phyloP scores from a whole-genome alignment of 2,329 filamentous ascomycete genomes.

The Talaromyces albobiverticillius region DNA sequence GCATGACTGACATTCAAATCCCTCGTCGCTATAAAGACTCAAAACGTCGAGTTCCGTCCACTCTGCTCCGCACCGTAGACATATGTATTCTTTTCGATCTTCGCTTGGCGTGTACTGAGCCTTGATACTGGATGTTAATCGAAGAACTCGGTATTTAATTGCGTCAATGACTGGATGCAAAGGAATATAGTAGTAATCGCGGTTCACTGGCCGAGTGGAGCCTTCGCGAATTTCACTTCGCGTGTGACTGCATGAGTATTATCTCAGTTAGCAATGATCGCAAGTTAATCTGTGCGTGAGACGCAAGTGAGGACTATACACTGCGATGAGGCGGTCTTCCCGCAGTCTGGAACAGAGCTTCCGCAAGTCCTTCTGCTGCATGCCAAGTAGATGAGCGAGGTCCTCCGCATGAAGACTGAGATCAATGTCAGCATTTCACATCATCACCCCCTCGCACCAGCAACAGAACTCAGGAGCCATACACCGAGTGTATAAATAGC shows the following conservation, averaged over 20 bases:
- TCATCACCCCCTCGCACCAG: background rate
- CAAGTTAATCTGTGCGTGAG: slow-evolving; percentile 6
- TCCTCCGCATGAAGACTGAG: slow-evolving; percentile 77
- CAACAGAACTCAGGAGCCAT: slow-evolving; percentile 34
- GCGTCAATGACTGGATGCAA: slow-evolving; percentile 92
- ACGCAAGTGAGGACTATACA: slow-evolving; percentile 53
- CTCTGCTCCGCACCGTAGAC: slow-evolving; percentile 74
- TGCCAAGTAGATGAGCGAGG: slow-evolving; percentile 78
- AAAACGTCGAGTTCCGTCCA: slow-evolving; percentile 90
- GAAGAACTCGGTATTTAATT: slow-evolving; percentile 91
- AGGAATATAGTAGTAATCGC: slow-evolving; percentile 97
- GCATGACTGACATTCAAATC: slow-evolving; percentile 84
- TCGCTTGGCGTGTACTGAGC: slow-evolving; percentile 73
- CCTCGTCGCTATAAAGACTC: slow-evolving; percentile 63
- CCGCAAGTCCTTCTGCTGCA: slow-evolving; percentile 88
- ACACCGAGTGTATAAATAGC: slow-evolving; percentile 69
- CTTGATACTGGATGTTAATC: slow-evolving; percentile 84
- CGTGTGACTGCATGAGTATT: slow-evolving; percentile 53
- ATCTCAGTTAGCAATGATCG: slow-evolving; percentile 6
- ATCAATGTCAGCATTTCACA: slow-evolving; percentile 6
- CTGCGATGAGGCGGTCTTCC: slow-evolving; percentile 79
- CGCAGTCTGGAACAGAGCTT: slow-evolving; percentile 81
- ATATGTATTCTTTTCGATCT: slow-evolving; percentile 91
- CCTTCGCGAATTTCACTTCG: slow-evolving; percentile 77
- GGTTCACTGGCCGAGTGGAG: slow-evolving; percentile 74